phyloP scores from a whole-genome alignment of 2,329 filamentous ascomycete genomes.

The Colletotrichum echinochloae region DNA sequence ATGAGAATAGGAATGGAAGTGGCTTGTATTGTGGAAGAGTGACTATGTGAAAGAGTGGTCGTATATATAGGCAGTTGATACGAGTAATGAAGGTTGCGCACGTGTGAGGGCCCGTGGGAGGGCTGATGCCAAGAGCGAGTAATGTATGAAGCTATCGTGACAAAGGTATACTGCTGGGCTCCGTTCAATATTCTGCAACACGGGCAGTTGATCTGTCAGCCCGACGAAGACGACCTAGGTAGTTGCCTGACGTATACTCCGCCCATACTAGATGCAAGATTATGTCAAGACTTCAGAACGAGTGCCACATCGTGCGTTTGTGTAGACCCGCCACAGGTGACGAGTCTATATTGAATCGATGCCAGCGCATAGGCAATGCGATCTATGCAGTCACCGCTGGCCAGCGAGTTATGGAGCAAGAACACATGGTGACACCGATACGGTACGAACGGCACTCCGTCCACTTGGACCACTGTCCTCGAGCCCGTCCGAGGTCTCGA shows the following conservation, averaged over 20 bases:
- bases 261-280: neutral
- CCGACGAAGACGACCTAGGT: neutral
- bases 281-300: neutral
- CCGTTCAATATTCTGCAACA: neutral
- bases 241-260: no score
- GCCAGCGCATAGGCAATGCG: neutral
- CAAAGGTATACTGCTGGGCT: neutral
- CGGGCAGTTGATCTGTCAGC: neutral
- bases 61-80: no score
- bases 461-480: neutral
- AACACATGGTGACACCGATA: neutral
- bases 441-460: neutral
- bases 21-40: no score
- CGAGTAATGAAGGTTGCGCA: no score
- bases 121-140: no score
- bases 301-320: neutral
- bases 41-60: no score
- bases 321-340: neutral
- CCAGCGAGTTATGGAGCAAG: neutral
- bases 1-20: no score
- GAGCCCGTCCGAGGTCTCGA: neutral
- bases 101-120: no score
- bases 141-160: neutral
- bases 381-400: neutral
- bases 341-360: neutral